phyloP scores from a whole-genome alignment of 768 basidiomycete genomes.

The Chalciporus pseudorubinellus region DNA sequence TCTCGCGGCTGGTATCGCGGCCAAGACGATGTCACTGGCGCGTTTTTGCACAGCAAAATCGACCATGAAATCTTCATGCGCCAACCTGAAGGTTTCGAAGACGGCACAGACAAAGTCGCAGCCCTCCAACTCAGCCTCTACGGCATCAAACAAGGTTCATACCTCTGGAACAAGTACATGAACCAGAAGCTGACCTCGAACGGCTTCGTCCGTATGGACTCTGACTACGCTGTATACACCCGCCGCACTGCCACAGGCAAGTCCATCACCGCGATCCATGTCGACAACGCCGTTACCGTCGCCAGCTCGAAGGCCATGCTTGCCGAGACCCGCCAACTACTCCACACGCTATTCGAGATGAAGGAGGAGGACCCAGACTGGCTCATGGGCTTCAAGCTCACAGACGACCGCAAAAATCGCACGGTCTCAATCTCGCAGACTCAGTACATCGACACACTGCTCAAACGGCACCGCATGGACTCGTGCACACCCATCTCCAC shows the following conservation, averaged over 20 bases:
- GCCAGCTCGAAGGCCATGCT: not conserved
- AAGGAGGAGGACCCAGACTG: too few species aligned
- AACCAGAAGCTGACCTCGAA: not conserved
- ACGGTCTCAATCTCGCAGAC: too few species aligned
- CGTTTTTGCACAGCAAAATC: constrained; percentile 8
- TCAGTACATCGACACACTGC: too few species aligned
- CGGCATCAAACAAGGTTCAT: constrained; percentile 37
- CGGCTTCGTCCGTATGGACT: not conserved
- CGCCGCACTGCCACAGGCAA: not conserved
- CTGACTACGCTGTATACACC: constrained; percentile 1
- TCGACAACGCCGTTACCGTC: constrained; percentile 2
- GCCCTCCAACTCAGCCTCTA: constrained; percentile 34
- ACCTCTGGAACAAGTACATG: constrained; percentile 33
- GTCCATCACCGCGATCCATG: not conserved
- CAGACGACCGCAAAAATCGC: too few species aligned
- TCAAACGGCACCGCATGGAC: too few species aligned
- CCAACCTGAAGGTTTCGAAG: constrained; percentile 35
- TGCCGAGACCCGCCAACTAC: too few species aligned
- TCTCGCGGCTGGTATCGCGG: constrained; percentile 1
- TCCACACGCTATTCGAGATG: too few species aligned
- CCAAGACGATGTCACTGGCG: constrained; percentile 10
- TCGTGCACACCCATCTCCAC: not conserved
- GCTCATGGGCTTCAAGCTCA: too few species aligned
- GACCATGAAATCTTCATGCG: constrained; percentile 39
- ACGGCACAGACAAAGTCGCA: constrained; percentile 25